Evolutionary conservation across 345 rosid species (phyloP), one percentile per base, ranked within the genome.

Genomic region (Crucihimalaya himalaica): DNA sequence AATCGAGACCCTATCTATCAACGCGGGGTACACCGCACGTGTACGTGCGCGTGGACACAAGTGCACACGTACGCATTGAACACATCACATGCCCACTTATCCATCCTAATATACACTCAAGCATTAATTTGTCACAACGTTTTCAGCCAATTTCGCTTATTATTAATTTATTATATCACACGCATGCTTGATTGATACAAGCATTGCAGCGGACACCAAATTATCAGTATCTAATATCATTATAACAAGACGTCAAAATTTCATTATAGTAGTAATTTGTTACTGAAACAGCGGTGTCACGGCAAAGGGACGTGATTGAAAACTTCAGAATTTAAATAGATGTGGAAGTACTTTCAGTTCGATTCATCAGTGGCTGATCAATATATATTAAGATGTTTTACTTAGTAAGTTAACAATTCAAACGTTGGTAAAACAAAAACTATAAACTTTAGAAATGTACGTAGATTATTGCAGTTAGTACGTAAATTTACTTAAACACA

Each of bases 81-180:
- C 75, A 76, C 71, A 64, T 77, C 76, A 75, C 79, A 75, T 75
- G 74, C 58, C 35, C 40, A 4, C 72, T 57, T 35, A 55, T 55
- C 31, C 59, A 5, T 42, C 13, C 39, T 0, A 25, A 32, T 55
- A 34, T 15, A 57, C 59, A 67, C 55, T 15, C 46, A 39, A 50
- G 37, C 73, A 40, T 10, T n/a, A n/a, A n/a, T 74, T 75, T 75
- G 68, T 67, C 74, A 68, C 35, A 68, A 68, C 63, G 73, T 52
- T 8, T 6, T 8, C 5, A 16, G 60, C 63, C 69, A 68, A 42
- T 31, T 60, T 52, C 23, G 37, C 35, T 28, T 48, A 29, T 15
- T 65, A 34, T 21, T 67, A 75, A 13, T 66, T 40, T 60, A 58
- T 50, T 67, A 37, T 57, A 53, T 20, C 78, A 58, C 54, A 74